phyloP scores from a whole-genome alignment of 129 eudicot genomes.

The Silybum marianum region DNA sequence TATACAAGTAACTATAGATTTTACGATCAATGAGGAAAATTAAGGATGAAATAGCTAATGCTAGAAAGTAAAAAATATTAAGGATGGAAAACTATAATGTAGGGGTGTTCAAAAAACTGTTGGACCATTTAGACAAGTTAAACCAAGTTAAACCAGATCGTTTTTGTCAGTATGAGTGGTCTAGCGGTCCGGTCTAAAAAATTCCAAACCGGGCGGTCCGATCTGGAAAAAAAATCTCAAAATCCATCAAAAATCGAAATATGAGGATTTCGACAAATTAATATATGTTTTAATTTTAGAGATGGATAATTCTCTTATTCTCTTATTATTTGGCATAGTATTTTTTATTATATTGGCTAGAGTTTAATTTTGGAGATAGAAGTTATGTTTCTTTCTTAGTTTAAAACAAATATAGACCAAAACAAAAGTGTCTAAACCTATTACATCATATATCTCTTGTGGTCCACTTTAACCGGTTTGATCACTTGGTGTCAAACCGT shows the following conservation, averaged over 20 bases:
- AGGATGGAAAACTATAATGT: neutral
- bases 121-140: neutral
- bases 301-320: neutral
- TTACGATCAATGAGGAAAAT: neutral
- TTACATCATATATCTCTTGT: no score
- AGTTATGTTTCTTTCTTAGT: no score
- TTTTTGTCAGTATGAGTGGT: neutral
- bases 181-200: neutral
- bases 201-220: neutral
- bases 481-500: neutral
- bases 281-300: no score
- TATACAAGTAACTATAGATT: neutral
- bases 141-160: neutral
- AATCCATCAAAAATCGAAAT: neutral
- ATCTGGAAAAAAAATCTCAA: neutral
- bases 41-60: neutral
- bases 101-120: neutral
- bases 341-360: neutral
- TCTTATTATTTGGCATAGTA: no score
- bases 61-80: neutral
- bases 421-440: neutral
- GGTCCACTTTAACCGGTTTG: neutral
- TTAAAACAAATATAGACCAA: no score
- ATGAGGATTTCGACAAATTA: neutral
- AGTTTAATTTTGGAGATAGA: neutral